Conservation (phyloP, 495 filamentous ascomycete genomes). For the Podospora appendiculata region DNA sequence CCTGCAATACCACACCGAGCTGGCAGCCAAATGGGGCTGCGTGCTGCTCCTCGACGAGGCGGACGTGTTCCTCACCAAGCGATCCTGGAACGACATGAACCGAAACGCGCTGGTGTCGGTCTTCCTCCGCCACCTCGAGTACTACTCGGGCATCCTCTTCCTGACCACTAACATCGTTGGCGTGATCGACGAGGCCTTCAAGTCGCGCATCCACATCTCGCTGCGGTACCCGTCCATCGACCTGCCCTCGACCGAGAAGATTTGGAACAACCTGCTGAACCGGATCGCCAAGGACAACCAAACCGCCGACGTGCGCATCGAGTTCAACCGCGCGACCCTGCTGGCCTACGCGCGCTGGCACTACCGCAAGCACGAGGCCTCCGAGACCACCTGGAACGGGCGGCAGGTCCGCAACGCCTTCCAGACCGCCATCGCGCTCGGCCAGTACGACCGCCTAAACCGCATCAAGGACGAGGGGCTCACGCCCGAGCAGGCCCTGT, state of each 20-base stretch:
- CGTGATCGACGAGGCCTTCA: constrained; percentile 47
- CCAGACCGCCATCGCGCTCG: constrained; percentile 30
- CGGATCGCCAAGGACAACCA: constrained; percentile 7
- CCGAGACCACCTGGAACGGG: constrained; percentile 31
- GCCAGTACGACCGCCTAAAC: constrained; percentile 10
- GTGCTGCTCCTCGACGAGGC: constrained; percentile 48
- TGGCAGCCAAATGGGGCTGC: constrained; percentile 46
- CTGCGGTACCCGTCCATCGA: constrained; percentile 36
- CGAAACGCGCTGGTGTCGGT: constrained; percentile 44
- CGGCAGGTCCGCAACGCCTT: constrained; percentile 38
- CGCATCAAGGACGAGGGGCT: constrained; percentile 3
- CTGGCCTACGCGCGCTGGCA: constrained; percentile 11
- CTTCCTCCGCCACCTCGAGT: constrained; percentile 50
- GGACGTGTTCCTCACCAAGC: constrained; percentile 42
- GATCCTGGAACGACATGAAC: constrained; percentile 33
- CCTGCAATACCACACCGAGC: constrained; percentile 40
- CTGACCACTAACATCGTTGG: constrained; percentile 48
- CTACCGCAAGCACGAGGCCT: constrained; percentile 7
- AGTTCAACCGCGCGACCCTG: constrained; percentile 7
- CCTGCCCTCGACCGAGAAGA: constrained; percentile 1
- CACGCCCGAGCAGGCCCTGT: constrained; percentile 9
- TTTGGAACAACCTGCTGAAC: constrained; percentile 7
- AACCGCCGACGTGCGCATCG: constrained; percentile 1
- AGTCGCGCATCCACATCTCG: constrained; percentile 42
- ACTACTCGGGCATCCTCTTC: constrained; percentile 51